Conservation (phyloP, 129 eudicot species). For the Ambrosia trifida region DNA sequence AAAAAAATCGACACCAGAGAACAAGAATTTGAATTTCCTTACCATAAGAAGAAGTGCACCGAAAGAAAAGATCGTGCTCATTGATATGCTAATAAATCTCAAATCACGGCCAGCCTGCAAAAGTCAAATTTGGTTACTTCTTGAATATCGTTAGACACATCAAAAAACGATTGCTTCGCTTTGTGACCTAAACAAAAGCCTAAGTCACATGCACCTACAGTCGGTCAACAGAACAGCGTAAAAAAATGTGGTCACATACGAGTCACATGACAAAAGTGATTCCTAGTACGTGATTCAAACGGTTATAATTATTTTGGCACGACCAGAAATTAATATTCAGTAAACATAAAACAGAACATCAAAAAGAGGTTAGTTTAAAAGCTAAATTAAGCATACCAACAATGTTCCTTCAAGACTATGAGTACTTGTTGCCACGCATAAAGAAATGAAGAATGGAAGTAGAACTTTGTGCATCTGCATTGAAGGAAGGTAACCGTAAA, state of each 20-base stretch:
- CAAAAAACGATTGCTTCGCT: slow-evolving; percentile 1
- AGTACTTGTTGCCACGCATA: slow-evolving; percentile 71
- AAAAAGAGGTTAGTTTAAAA: not conserved
- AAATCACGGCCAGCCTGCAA: slow-evolving; percentile 96
- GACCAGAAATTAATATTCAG: not conserved
- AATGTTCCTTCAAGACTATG: slow-evolving; percentile 92
- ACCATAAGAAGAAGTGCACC: slow-evolving; percentile 82
- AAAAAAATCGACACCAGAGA: not conserved
- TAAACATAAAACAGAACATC: not conserved
- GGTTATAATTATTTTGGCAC: not conserved
- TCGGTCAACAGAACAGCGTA: no score
- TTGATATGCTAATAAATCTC: slow-evolving; percentile 71
- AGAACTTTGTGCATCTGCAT: slow-evolving; percentile 95
- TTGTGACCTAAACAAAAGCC: slow-evolving; percentile 1
- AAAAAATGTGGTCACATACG: not conserved
- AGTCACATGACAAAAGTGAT: not conserved
- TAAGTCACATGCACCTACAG: not conserved
- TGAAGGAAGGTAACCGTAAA: not conserved
- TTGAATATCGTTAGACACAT: not conserved
- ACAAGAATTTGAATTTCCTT: slow-evolving; percentile 27
- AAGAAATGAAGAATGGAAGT: slow-evolving; percentile 77
- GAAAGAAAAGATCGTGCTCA: slow-evolving; percentile 62
- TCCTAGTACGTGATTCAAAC: not conserved
- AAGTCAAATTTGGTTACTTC: not conserved
- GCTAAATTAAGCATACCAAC: slow-evolving; percentile 61